Base-by-base conservation (phyloP, 23 red algal genomes). In the Chondrus crispus region DNA sequence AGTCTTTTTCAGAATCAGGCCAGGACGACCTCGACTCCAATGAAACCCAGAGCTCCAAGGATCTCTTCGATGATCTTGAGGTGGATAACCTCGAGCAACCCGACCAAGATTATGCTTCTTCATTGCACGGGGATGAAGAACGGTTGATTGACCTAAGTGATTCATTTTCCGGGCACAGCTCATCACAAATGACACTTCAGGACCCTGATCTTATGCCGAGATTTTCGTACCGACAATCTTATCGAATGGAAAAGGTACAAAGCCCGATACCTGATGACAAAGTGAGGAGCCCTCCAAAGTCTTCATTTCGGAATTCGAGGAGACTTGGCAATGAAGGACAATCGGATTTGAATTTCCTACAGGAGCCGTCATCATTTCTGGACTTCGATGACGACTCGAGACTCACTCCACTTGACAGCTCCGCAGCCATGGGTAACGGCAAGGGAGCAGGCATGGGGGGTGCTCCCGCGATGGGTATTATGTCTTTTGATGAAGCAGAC, bases 381-480 rank as follows among this genome's bases (percentile, higher is more conserved):
- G 84, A 88, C 53, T 88, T 88, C 40, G 66, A 88, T 63, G 84
- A 88, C 48, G 84, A 88, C 68, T 44, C 73, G 66, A 55, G 84
- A 10, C 47, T 88, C 14, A 38, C 41, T 19, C 58, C 58, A 43
- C 12, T 74, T 13, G 40, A 88, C 19, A 46, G 24, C 10, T 46
- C 28, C 3, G 39, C 42, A 2, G 54, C 45, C 5, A 37, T 2
- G 28, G 26, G 35, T 22, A 32, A 66, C 9, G 60, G 60, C 7
- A 66, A 66, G 60, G 60, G 35, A 7, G 55, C 60, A 12, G 70
- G 70, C 14, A 16, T 83, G 55, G n/a, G n/a, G n/a, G n/a, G n/a
- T n/a, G n/a, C n/a, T n/a, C n/a, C n/a, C n/a, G n/a, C n/a, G n/a
- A n/a, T n/a, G n/a, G n/a, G n/a, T n/a, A n/a, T n/a, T n/a, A 66